Percentiles rank a stretch among this genome's conserved stretches.
Conservation (phyloP, 768 basidiomycete species). For the Amanita thiersii region DNA sequence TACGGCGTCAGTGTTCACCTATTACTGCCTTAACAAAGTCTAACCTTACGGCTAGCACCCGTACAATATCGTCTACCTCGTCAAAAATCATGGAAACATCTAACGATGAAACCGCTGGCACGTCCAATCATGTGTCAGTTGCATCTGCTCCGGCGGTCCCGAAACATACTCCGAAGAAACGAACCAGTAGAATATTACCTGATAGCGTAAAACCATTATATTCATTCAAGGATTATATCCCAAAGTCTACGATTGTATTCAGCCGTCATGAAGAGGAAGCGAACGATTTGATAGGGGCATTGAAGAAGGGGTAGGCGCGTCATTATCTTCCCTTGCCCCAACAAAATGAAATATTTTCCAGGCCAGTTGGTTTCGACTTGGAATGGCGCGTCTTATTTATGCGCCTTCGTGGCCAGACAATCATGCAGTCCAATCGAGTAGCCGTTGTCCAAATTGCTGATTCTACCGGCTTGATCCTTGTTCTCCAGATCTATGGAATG, state of each 20-base stretch:
- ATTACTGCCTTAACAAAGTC: background rate
- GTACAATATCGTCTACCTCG: too few species aligned
- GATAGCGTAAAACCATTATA: constrained; percentile 14
- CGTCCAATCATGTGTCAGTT: too few species aligned
- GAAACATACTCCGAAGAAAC: background rate
- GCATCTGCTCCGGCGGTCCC: background rate
- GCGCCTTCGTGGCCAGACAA: background rate
- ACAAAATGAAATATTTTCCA: background rate
- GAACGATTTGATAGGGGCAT: constrained; percentile 19
- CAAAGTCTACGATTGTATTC: constrained; percentile 18
- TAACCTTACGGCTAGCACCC: too few species aligned
- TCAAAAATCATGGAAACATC: too few species aligned
- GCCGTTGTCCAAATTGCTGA: constrained; percentile 26
- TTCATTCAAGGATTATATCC: constrained; percentile 21
- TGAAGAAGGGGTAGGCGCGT: constrained; percentile 16
- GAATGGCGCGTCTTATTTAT: constrained; percentile 23
- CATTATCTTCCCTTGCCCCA: background rate
- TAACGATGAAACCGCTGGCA: too few species aligned
- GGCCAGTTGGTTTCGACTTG: constrained; percentile 24
- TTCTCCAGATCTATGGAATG: constrained; percentile 23
- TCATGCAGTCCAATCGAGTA: constrained; percentile 11
- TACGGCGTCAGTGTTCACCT: too few species aligned
- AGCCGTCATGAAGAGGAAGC: constrained; percentile 21
- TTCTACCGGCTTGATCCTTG: constrained; percentile 20
- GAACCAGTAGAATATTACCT: background rate